These are phyloP conservation scores for Penicillium robsamsonii DNA, from an alignment of 495 filamentous ascomycete genomes.

Conservation along the genomic window DNA sequence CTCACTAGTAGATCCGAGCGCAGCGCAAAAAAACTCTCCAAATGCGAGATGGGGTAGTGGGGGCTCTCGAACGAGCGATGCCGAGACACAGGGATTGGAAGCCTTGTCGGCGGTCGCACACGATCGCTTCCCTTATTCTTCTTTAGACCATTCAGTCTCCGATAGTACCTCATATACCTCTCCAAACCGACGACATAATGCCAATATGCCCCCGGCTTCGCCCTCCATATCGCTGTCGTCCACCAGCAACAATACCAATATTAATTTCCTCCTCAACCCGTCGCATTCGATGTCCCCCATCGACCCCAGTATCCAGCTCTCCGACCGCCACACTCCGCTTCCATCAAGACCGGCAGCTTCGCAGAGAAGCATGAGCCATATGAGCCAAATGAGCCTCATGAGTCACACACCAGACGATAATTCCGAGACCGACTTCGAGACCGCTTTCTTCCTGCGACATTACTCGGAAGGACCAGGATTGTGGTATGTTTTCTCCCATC, in stretches of 20 bases:
- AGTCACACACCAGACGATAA: conserved; percentile 25
- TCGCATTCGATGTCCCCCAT: conserved; percentile 48
- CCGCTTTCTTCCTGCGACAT: conserved; percentile 59
- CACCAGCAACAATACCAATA: conserved; percentile 41
- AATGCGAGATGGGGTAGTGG: conserved; percentile 32
- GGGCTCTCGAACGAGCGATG: conserved; percentile 31
- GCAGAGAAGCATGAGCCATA: conserved; percentile 19
- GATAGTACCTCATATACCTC: conserved; percentile 36
- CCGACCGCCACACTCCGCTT: conserved; percentile 33
- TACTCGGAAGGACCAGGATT: conserved; percentile 59
- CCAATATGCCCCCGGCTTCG: conserved; percentile 36
- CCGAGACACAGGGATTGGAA: conserved; percentile 52
- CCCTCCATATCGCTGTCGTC: conserved; percentile 40
- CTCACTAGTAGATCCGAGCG: conserved; percentile 33
- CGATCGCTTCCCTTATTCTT: conserved; percentile 44
- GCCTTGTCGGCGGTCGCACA: conserved; percentile 57
- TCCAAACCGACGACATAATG: conserved; percentile 29
- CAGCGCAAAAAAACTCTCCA: conserved; percentile 31
- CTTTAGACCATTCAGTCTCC: conserved; percentile 34
- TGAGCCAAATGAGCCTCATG: conserved; percentile 3
- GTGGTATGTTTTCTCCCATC: conserved; percentile 40
- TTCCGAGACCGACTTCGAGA: conserved; percentile 53
- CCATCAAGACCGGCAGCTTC: conserved; percentile 26
- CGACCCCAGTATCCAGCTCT: conserved; percentile 42
- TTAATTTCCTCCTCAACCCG: conserved; percentile 61